Evolutionary conservation across 2,329 filamentous ascomycete species (phyloP), one percentile per base, ranked within the genome.

Genomic region (Ascochyta clinopodiicola): DNA sequence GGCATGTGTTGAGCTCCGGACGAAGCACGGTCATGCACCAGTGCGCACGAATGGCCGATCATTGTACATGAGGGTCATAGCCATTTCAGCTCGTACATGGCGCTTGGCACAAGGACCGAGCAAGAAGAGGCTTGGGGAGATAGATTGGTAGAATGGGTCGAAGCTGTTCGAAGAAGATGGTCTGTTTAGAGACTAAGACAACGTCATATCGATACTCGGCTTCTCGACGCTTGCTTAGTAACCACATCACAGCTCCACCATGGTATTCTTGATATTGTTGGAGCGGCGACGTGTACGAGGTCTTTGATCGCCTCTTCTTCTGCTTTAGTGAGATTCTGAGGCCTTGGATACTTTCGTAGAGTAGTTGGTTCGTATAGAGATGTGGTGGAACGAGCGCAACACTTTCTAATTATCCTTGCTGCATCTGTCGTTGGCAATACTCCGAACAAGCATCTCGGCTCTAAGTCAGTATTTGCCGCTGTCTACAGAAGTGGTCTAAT

Each of bases 181-280:
- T n/a, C n/a, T n/a, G n/a, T n/a, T n/a, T n/a, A n/a, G n/a, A n/a
- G n/a, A n/a, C n/a, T n/a, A n/a, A n/a, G n/a, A 31, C 29, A 8
- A 31, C n/a, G 6, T 24, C 24, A 31, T 55, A 17, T 42, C 44
- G 44, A 22, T 17, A 35, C 21, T n/a, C 25, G 35, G 44, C 45
- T 22, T 52, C 47, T 22, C 31, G 31, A 8, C 54, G 15, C 52
- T 60, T 60, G 9, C 35, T 47, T 38, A 38, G 54, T 38, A 40
- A 54, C 49, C 40, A 60, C 40, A 60, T 57, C 4, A 57, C 44
- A 32, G 49, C 43, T n/a, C 57, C 49, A 47, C 57, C 38, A 55
- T 54, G 39, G 31, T 56, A 59, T 37, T 59, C 42, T 15, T 51
- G 12, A 27, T 36, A 27, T 25, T 43, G 45, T 48, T 60, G 34